These are phyloP conservation scores for Delonix regia DNA, from an alignment of 306 rosid species.

Conservation along the genomic window DNA sequence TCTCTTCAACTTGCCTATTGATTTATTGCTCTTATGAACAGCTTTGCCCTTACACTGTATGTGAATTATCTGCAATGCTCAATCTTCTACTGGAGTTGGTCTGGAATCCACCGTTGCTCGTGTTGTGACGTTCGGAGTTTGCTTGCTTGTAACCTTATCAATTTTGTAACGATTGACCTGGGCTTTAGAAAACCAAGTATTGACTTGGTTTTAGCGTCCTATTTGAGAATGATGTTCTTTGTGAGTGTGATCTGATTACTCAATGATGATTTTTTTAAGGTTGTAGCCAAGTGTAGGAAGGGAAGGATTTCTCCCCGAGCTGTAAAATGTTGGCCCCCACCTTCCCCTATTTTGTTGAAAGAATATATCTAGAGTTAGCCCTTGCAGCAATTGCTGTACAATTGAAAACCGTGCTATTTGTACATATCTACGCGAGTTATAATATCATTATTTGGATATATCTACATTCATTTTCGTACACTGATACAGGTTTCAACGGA, in stretches of 20 bases:
- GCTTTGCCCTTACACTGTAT: conserved; percentile 26
- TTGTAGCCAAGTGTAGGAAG: too few relatives aligned
- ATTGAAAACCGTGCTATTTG: conserved; percentile 30
- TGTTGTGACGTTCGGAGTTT: conserved; percentile 24
- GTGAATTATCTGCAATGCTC: conserved; percentile 30
- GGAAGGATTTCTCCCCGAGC: too few relatives aligned
- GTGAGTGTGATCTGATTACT: conserved; percentile 11
- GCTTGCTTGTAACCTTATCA: conserved; percentile 16
- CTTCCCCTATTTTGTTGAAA: neutral
- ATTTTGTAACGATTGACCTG: conserved; percentile 35
- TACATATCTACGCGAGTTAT: conserved; percentile 35
- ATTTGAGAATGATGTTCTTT: conserved; percentile 28
- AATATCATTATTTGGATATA: conserved; percentile 8
- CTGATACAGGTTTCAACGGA: too few relatives aligned
- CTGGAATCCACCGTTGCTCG: conserved; percentile 22
- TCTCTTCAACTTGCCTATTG: conserved; percentile 22
- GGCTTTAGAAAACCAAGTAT: neutral
- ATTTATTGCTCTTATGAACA: conserved; percentile 34
- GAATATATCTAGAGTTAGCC: conserved; percentile 23
- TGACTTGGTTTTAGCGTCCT: conserved; percentile 9
- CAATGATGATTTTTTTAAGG: too few relatives aligned
- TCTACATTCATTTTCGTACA: neutral
- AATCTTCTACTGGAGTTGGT: conserved; percentile 40
- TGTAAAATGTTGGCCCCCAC: conserved; percentile 20
- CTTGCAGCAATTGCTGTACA: conserved; percentile 23